phyloP scores from a whole-genome alignment of 345 rosid species.

The Eucalyptus regnans region DNA sequence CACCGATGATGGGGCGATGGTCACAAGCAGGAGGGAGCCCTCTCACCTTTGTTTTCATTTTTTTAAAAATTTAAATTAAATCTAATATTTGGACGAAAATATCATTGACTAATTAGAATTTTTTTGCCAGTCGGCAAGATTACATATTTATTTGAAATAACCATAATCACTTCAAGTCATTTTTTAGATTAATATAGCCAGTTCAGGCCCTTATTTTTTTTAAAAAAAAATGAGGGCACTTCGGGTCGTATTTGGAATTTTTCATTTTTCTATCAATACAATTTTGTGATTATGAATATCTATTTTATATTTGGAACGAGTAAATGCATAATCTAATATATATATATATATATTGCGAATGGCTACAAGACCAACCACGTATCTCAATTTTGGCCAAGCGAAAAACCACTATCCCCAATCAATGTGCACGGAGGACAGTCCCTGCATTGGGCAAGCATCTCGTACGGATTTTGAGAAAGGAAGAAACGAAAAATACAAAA shows the following conservation, averaged over 20 bases:
- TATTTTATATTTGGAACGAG: too few species aligned
- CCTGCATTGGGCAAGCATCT: not conserved
- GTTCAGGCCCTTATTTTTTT: too few species aligned
- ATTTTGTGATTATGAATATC: not conserved
- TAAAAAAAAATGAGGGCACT: fast-evolving
- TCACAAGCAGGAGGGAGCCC: too few species aligned
- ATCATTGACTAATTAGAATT: too few species aligned
- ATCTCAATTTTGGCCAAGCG: not conserved
- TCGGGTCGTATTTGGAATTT: too few species aligned
- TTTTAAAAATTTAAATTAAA: too few species aligned
- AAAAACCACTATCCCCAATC: not conserved
- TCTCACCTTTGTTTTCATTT: too few species aligned
- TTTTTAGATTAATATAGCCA: too few species aligned
- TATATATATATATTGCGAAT: not conserved
- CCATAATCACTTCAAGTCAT: fast-evolving
- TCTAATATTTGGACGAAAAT: too few species aligned
- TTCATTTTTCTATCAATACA: not conserved
- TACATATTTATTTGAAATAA: fast-evolving
- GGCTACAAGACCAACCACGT: not conserved
- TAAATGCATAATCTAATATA: too few species aligned
- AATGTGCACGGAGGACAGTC: not conserved
- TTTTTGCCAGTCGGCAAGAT: too few species aligned
- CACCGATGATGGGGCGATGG: fast-evolving
- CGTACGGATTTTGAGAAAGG: not conserved
- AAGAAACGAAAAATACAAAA: not conserved